Base-by-base conservation (phyloP, 1,139 yeast species). In the Suhomyces wounanorum region DNA sequence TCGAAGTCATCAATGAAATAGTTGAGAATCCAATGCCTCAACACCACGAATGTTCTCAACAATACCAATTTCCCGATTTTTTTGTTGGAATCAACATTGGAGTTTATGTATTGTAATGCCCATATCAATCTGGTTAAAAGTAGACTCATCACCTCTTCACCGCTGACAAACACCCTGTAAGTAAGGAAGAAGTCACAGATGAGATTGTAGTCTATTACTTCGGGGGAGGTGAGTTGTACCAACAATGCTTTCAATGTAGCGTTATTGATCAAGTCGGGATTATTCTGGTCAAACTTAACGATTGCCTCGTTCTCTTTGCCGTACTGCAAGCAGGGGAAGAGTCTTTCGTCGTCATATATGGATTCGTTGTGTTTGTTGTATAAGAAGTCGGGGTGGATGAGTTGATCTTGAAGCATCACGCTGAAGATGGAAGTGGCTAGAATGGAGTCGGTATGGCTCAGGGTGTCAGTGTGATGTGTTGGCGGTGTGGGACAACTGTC, bases 21-120 rank as follows among this genome's bases (percentile, higher is more conserved):
- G 64, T 87, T 92, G 54, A 89, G 69, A 31, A 94, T 69, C 96
- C 98, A 94, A 68, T 90, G 96, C 60, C 98, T 79, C 45, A 94
- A 62, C 35, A 89, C 85, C 38, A 90, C 97, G 72, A 92, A 94
- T 0, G 96, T 86, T 58, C 98, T 78, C 38, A 92, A 80, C n/a
- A 89, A 72, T 1, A 87, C 87, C 47, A 87, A 74, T 56, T 85
- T 81, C 4, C 95, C 96, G 9, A 80, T 64, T 53, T 73, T 79
- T n/a, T 68, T 65, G 41, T 71, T 70, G 21, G 70, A 64, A 26
- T 66, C 72, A 40, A 57, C 60, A 42, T 53, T 59, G 44, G 66
- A 75, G 60, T 64, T 74, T 62, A 63, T 70, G 59, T 60, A 73
- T 55, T 79, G 82, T 38, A 90, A 67, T 23, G 92, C 82, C 96